These are phyloP conservation scores for Colletotrichum lentis DNA, from an alignment of 2,329 filamentous ascomycete species.

Conservation along the genomic window DNA sequence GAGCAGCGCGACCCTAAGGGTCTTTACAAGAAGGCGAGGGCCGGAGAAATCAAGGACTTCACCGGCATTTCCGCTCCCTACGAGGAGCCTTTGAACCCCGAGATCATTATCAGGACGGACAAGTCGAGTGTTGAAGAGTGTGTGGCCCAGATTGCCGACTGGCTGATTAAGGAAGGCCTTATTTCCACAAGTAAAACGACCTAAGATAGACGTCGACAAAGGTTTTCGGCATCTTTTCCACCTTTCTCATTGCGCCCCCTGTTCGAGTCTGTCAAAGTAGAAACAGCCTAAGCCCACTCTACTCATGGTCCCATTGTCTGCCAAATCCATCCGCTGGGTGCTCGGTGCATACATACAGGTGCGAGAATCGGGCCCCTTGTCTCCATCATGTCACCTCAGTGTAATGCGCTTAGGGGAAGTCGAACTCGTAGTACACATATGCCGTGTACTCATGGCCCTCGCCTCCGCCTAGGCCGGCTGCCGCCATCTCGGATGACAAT, in stretches of 20 bases:
- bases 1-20: constrained; percentile 98
- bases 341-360: constrained; percentile 14
- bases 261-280: constrained; percentile 16
- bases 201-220: constrained; percentile 25
- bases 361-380: not conserved
- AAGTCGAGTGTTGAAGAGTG: constrained; percentile 87
- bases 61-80: constrained; percentile 96
- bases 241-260: not conserved
- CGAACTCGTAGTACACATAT: constrained; percentile 97
- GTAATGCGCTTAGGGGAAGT: constrained; percentile 62
- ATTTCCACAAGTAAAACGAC: constrained; percentile 48
- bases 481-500: constrained; percentile 83
- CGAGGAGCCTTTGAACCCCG: constrained; percentile 84
- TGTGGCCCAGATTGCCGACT: constrained; percentile 83
- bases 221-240: not conserved
- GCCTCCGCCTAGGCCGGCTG: constrained; percentile 71
- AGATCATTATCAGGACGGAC: constrained; percentile 86
- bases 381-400: not conserved
- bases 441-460: constrained; percentile 89
- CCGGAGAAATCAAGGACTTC: constrained; percentile 95
- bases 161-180: constrained; percentile 76
- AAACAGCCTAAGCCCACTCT: constrained; percentile 11
- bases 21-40: constrained; percentile 94
- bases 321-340: not conserved
- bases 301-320: not conserved